Evolutionary conservation across 345 rosid species (phyloP).

Genomic region (Microthlaspi erraticum): DNA sequence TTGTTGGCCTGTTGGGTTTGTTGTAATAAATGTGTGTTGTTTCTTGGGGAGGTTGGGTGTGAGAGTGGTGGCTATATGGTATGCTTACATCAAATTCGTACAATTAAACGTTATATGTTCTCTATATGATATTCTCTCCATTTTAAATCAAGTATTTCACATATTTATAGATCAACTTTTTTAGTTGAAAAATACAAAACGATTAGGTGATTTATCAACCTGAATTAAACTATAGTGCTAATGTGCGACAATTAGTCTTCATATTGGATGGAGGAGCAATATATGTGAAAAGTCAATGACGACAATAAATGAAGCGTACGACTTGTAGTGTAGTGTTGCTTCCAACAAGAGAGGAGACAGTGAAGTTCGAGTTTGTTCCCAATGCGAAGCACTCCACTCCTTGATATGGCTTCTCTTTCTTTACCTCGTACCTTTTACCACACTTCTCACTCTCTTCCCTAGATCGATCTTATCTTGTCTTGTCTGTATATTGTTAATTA

Average conservation of each 20-base stretch:
- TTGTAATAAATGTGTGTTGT: conserved; percentile 7
- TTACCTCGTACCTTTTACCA: conserved; percentile 47
- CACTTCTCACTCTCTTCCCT: conserved; percentile 28
- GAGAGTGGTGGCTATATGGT: background rate
- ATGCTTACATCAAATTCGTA: background rate
- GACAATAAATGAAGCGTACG: conserved; percentile 41
- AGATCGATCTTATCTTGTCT: conserved; percentile 33
- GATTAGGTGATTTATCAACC: background rate
- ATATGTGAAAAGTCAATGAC: conserved; percentile 39
- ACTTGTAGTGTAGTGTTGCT: conserved; percentile 35
- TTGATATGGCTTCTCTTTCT: conserved; percentile 41
- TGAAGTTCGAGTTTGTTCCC: conserved; percentile 46
- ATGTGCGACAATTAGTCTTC: conserved; percentile 1
- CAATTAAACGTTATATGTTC: conserved; percentile 1
- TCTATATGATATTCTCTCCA: background rate
- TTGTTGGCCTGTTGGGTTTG: conserved; percentile 19
- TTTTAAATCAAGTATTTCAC: background rate
- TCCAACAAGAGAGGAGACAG: conserved; percentile 40
- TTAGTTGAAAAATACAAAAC: background rate
- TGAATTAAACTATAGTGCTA: background rate
- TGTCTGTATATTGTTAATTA: conserved; percentile 27
- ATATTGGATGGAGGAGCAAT: conserved; percentile 9
- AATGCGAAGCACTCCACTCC: conserved; percentile 44
- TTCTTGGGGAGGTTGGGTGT: conserved; percentile 14
- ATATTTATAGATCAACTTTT: background rate